Conservation (phyloP, 768 basidiomycete genomes). For the Porphyrellus cyaneotinctus region DNA sequence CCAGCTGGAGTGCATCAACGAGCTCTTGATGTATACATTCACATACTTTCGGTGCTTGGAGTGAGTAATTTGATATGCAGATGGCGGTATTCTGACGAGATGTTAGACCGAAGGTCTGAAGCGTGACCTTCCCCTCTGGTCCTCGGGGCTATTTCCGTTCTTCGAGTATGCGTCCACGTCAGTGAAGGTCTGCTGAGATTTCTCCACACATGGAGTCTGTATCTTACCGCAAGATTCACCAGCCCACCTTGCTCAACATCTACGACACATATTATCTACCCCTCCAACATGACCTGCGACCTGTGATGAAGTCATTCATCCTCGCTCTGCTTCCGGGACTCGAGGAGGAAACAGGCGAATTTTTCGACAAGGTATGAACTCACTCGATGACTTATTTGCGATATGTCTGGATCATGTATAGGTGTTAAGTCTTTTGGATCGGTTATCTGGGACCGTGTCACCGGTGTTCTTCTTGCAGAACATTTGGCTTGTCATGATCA, state of each 20-base stretch:
- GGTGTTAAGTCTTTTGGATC: slow-evolving; percentile 79
- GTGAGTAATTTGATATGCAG: slow-evolving; percentile 43
- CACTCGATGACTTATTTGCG: background rate
- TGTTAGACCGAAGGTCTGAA: slow-evolving; percentile 78
- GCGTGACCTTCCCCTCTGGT: slow-evolving; percentile 89
- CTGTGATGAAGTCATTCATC: slow-evolving; percentile 91
- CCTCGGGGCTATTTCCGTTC: slow-evolving; percentile 94
- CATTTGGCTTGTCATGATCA: slow-evolving; percentile 90
- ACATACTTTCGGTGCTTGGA: slow-evolving; percentile 87
- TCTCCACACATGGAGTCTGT: background rate
- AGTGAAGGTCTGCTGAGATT: slow-evolving; percentile 62
- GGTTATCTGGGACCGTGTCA: slow-evolving; percentile 78
- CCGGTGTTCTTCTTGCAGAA: slow-evolving; percentile 93
- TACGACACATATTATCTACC: slow-evolving; percentile 93
- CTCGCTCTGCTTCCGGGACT: slow-evolving; percentile 90
- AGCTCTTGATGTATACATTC: slow-evolving; percentile 90
- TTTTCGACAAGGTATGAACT: slow-evolving; percentile 75
- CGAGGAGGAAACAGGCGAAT: slow-evolving; percentile 97
- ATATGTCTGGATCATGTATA: slow-evolving; percentile 29
- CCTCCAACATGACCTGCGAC: slow-evolving; percentile 73
- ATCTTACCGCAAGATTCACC: background rate
- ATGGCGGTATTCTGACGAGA: slow-evolving; percentile 6
- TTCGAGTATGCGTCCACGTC: slow-evolving; percentile 99
- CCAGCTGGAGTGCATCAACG: slow-evolving; percentile 97
- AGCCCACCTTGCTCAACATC: slow-evolving; percentile 88